A percentile compares a stretch with the other conserved stretches of the same genome.
Conservation (phyloP, 768 basidiomycete species). For the Scleroderma bovista region DNA sequence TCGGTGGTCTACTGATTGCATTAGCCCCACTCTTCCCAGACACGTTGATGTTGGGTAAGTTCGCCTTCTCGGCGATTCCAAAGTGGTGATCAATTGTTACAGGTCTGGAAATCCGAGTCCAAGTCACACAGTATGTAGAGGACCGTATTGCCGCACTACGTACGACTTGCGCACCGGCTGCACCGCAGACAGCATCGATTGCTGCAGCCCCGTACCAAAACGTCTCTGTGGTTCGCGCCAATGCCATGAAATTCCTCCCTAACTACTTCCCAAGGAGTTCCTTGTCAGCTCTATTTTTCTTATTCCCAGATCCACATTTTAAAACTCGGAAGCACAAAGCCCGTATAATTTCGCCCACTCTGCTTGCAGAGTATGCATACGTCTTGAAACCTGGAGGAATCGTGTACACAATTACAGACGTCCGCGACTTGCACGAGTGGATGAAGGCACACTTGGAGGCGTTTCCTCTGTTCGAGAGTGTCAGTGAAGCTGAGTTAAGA, state of each 20-base stretch:
- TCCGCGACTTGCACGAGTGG: conserved; percentile 91
- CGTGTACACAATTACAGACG: conserved; percentile 97
- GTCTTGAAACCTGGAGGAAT: conserved; percentile 90
- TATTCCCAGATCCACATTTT: conserved; percentile 99
- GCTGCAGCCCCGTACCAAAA: conserved; percentile 64
- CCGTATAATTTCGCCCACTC: conserved; percentile 95
- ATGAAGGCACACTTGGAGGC: conserved; percentile 85
- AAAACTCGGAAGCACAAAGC: conserved; percentile 98
- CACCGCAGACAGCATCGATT: conserved; percentile 17
- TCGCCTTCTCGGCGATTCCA: neutral
- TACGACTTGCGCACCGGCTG: conserved; percentile 38
- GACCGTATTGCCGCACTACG: conserved; percentile 93
- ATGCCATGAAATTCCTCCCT: conserved; percentile 97
- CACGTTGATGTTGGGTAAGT: conserved; percentile 85
- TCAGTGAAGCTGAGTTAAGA: conserved; percentile 73
- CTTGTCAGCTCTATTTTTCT: conserved; percentile 90
- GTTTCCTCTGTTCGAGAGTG: conserved; percentile 82
- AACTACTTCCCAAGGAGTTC: conserved; percentile 93
- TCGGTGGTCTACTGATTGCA: conserved; percentile 87
- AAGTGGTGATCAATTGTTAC: neutral
- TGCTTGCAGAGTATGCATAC: conserved; percentile 96
- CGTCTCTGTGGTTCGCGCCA: conserved; percentile 89
- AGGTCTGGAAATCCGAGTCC: conserved; percentile 97
- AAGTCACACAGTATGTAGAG: conserved; percentile 93
- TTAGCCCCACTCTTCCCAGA: conserved; percentile 90